These are phyloP conservation scores for Capronia coronata DNA, from an alignment of 2,329 filamentous ascomycete genomes.

Conservation along the genomic window DNA sequence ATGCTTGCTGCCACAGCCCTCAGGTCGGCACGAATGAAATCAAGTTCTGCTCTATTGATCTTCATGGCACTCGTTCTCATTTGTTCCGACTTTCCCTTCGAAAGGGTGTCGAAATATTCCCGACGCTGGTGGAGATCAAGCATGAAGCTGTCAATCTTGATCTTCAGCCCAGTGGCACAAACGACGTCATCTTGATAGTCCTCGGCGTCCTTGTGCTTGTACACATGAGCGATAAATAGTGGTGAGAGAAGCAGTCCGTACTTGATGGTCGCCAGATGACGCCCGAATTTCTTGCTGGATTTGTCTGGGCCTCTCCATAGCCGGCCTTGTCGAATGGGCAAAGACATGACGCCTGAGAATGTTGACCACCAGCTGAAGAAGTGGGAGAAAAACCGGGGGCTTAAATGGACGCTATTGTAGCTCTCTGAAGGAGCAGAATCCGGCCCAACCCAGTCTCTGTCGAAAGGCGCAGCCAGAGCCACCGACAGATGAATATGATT, in stretches of 20 bases:
- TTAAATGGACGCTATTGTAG: conserved; percentile 94
- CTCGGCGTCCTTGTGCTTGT: conserved; percentile 95
- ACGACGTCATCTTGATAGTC: conserved; percentile 72
- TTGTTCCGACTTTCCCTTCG: conserved; percentile 67
- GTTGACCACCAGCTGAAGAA: conserved; percentile 98
- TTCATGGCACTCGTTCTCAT: conserved; percentile 86
- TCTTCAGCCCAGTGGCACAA: conserved; percentile 92
- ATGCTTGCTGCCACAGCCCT: conserved; percentile 89
- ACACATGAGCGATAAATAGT: conserved; percentile 90
- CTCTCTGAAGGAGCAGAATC: conserved; percentile 72
- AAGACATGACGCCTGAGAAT: conserved; percentile 88
- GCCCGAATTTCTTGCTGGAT: conserved; percentile 96
- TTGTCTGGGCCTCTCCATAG: conserved; percentile 91
- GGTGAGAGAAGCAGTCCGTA: conserved; percentile 90
- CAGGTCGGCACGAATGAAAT: conserved; percentile 85
- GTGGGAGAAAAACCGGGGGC: conserved; percentile 93
- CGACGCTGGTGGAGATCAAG: conserved; percentile 89
- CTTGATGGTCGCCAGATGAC: conserved; percentile 96
- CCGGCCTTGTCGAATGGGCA: conserved; percentile 85
- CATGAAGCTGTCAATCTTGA: conserved; percentile 94
- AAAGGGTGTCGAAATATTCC: conserved; percentile 80
- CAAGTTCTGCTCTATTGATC: conserved; percentile 88
- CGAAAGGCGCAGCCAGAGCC: conserved; percentile 77
- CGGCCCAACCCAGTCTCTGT: conserved; percentile 75
- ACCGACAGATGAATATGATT: conserved; percentile 95